Conservation (phyloP, 257 asterid genomes). For the Parsonsia alboflavescens region DNA sequence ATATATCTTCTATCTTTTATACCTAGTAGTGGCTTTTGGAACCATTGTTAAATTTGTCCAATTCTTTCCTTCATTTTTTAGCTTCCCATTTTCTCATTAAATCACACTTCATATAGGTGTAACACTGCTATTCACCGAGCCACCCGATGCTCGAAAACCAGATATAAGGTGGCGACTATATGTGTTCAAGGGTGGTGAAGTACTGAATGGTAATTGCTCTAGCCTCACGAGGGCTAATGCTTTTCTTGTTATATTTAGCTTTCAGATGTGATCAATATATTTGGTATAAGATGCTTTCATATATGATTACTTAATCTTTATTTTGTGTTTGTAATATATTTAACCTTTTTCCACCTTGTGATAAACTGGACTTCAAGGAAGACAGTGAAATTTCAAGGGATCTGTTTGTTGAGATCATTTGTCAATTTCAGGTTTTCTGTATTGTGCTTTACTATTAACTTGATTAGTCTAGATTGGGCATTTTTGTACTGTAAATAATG, state of each 20-base stretch:
- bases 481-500: neutral
- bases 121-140: constrained; percentile 87
- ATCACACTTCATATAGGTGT: constrained; percentile 47
- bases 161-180: constrained; percentile 85
- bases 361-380: constrained; percentile 4
- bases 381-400: neutral
- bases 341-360: neutral
- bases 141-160: constrained; percentile 90
- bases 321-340: neutral
- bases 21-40: neutral
- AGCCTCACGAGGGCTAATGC: neutral
- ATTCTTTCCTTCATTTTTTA: neutral
- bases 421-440: neutral
- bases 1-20: neutral
- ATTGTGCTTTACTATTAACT: neutral
- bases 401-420: neutral
- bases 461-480: neutral
- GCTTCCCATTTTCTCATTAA: constrained; percentile 21
- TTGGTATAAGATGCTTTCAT: neutral
- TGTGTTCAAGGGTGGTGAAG: constrained; percentile 94
- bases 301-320: neutral
- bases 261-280: neutral
- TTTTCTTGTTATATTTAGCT: neutral
- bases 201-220: constrained; percentile 60
- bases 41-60: constrained; percentile 3